Evolutionary conservation across 23 red algal genomes (phyloP).

Genomic region (Gracilaria vermiculophylla): DNA sequence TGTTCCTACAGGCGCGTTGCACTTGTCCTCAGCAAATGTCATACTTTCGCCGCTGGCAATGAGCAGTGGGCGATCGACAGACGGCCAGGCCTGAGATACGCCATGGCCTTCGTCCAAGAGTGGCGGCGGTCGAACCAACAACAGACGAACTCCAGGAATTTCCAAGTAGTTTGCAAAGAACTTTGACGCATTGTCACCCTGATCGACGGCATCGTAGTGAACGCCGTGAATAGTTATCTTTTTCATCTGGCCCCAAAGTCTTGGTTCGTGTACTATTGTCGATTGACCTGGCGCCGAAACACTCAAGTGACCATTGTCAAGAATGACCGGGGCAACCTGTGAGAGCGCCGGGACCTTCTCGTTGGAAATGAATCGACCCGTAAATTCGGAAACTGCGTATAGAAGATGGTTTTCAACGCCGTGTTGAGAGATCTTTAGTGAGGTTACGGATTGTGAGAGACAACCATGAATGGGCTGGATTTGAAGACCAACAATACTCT

Average conservation of each 20-base stretch:
- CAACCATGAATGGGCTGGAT: conserved; percentile 26
- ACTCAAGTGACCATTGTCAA: conserved; percentile 10
- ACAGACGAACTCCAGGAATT: conserved; percentile 9
- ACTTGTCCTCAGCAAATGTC: not conserved
- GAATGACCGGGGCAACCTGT: not conserved
- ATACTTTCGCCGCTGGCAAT: not conserved
- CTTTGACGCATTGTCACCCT: conserved; percentile 21
- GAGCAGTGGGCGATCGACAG: conserved; percentile 14
- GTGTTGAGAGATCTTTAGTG: not conserved
- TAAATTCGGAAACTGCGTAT: conserved; percentile 16
- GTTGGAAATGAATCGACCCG: conserved; percentile 18
- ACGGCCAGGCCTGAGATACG: conserved; percentile 10
- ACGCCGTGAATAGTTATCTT: conserved; percentile 2
- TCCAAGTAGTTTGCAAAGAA: conserved; percentile 35
- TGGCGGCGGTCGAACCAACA: conserved; percentile 23
- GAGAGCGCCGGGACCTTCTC: not conserved
- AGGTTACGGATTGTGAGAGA: not conserved
- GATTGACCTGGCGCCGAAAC: not conserved
- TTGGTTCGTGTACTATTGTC: not conserved
- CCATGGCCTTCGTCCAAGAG: not conserved
- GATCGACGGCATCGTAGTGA: conserved; percentile 46
- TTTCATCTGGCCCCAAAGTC: not conserved
- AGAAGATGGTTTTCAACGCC: conserved; percentile 35
- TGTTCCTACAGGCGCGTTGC: not conserved
- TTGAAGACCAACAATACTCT: not conserved